Evolutionary conservation across 306 rosid genomes (phyloP).

Genomic region (Dalbergia cultrata): DNA sequence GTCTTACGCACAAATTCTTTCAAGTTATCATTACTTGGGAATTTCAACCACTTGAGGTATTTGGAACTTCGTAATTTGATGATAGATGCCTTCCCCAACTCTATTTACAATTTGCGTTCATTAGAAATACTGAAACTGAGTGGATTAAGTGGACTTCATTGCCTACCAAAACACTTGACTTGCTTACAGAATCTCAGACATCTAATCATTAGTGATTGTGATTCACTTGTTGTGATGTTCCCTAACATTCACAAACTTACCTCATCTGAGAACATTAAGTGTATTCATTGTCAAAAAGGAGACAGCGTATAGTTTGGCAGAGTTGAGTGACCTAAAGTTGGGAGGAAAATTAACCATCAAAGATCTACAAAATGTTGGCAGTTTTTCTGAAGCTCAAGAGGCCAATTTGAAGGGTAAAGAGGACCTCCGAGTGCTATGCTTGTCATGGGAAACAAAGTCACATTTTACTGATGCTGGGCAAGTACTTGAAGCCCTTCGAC

Average conservation of each 20-base stretch:
- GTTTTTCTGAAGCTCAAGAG: not conserved
- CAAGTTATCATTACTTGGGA: not conserved
- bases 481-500: too few relatives aligned
- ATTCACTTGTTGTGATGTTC: too few relatives aligned
- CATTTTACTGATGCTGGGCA: too few relatives aligned
- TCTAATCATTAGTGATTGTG: not conserved
- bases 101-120: not conserved
- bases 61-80: not conserved
- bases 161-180: not conserved
- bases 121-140: constrained; percentile 4
- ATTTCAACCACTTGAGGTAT: constrained; percentile 28
- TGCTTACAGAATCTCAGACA: constrained; percentile 38
- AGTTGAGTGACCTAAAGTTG: not conserved
- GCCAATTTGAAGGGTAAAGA: not conserved
- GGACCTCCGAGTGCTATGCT: not conserved
- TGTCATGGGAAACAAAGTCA: not conserved
- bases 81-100: not conserved
- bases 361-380: not conserved
- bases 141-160: not conserved
- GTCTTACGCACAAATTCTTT: not conserved
- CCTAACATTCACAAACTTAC: not conserved
- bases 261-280: not conserved
- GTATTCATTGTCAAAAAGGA: not conserved
- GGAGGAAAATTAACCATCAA: not conserved
- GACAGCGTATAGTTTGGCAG: not conserved